These are phyloP conservation scores for Marchantia polymorpha DNA, from an alignment of 225 moss, liverwort and hornwort genomes.

Conservation along the genomic window DNA sequence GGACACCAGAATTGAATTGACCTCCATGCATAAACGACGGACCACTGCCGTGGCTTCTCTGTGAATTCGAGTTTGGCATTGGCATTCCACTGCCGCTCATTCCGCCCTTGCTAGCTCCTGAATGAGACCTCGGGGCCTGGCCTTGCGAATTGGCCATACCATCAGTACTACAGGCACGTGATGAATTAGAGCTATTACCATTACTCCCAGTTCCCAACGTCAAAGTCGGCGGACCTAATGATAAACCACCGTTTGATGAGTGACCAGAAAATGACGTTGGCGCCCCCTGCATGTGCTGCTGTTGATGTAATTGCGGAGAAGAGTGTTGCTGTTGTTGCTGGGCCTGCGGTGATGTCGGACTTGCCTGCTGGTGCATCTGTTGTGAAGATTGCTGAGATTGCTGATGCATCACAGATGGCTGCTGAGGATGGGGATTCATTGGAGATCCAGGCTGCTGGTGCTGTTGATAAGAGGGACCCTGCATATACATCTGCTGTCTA, in stretches of 20 bases:
- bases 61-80: background rate
- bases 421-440: slow-evolving; percentile 19
- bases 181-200: slow-evolving; percentile 21
- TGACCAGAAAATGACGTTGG: slow-evolving; percentile 18
- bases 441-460: slow-evolving; percentile 26
- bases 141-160: slow-evolving; percentile 9
- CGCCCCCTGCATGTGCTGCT: slow-evolving; percentile 23
- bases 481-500: slow-evolving; percentile 29
- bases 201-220: slow-evolving; percentile 39
- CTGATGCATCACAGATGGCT: slow-evolving; percentile 20
- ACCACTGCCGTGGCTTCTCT: slow-evolving; percentile 21
- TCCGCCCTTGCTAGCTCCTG: slow-evolving; percentile 16
- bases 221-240: slow-evolving; percentile 32
- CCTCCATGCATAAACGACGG: slow-evolving; percentile 31
- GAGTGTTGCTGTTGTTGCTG: slow-evolving; percentile 23
- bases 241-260: slow-evolving; percentile 27
- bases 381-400: slow-evolving; percentile 19
- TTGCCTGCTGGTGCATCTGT: slow-evolving; percentile 34
- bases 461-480: slow-evolving; percentile 31
- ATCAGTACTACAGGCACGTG: slow-evolving; percentile 12
- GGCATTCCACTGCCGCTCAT: slow-evolving; percentile 17
- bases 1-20: slow-evolving; percentile 18
- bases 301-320: slow-evolving; percentile 26
- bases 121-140: slow-evolving; percentile 11
- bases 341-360: slow-evolving; percentile 27